Conservation (phyloP, 2,329 filamentous ascomycete genomes). For the Aspergillus oerlinghausenensis region DNA sequence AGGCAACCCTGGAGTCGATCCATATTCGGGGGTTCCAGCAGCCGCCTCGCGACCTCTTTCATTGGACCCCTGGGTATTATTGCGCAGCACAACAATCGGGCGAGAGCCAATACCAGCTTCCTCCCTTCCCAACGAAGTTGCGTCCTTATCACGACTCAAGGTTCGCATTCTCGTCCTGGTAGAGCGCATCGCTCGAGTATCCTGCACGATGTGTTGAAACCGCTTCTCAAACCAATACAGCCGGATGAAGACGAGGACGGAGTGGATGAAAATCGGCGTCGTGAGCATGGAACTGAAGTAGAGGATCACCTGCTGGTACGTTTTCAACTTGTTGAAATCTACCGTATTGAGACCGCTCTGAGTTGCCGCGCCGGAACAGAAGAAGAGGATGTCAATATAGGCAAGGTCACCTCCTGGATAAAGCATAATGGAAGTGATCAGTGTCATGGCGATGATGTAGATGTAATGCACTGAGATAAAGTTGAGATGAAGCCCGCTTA, state of each 20-base stretch:
- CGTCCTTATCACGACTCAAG: constrained; percentile 44
- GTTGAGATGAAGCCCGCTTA: constrained; percentile 38
- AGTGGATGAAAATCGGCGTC: constrained; percentile 80
- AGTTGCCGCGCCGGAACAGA: constrained; percentile 78
- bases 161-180: constrained; percentile 58
- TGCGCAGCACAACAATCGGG: constrained; percentile 36
- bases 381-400: constrained; percentile 88
- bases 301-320: constrained; percentile 69
- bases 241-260: constrained; percentile 83
- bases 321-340: constrained; percentile 61
- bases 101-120: constrained; percentile 36
- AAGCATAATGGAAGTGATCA: constrained; percentile 73
- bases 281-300: constrained; percentile 68
- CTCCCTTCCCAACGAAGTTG: constrained; percentile 29
- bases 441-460: constrained; percentile 69
- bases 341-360: constrained; percentile 87
- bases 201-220: constrained; percentile 76
- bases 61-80: constrained; percentile 26
- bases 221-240: constrained; percentile 98
- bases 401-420: constrained; percentile 60
- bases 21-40: constrained; percentile 16
- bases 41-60: constrained; percentile 12
- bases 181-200: constrained; percentile 63
- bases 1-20: constrained; percentile 22
- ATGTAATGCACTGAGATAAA: constrained; percentile 55